Percentiles rank a stretch among this genome's conserved stretches.
These are phyloP conservation scores for Malania oleifera DNA, from an alignment of 164 flowering plant species.

Conservation along the genomic window DNA sequence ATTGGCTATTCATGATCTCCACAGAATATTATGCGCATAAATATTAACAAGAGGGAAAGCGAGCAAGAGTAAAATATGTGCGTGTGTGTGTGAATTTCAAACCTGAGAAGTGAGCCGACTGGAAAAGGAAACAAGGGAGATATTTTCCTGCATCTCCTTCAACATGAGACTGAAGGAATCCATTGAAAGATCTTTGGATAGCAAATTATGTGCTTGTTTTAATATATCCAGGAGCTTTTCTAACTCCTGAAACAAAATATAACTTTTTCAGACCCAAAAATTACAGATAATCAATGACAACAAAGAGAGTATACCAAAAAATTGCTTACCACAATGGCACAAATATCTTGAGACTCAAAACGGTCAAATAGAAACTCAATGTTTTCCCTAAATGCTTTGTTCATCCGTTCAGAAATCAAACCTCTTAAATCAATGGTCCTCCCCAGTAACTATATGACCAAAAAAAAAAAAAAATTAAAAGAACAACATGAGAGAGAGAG, in stretches of 20 bases:
- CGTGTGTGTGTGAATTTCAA: neutral
- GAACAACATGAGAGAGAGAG: neutral
- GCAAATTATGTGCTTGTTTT: slow-evolving; percentile 71
- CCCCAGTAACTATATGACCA: slow-evolving; percentile 71
- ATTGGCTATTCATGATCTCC: too few species aligned
- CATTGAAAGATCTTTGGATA: slow-evolving; percentile 67
- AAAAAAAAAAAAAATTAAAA: slow-evolving; percentile 4
- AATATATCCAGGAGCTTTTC: slow-evolving; percentile 78
- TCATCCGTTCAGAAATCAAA: slow-evolving; percentile 77
- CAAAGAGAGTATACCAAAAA: neutral
- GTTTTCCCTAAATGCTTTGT: slow-evolving; percentile 84
- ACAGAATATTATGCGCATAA: too few species aligned
- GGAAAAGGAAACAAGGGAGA: slow-evolving; percentile 90
- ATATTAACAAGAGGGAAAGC: neutral
- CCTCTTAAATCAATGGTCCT: slow-evolving; percentile 86
- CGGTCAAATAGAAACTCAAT: slow-evolving; percentile 94
- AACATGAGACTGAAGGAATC: slow-evolving; percentile 78
- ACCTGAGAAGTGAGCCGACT: slow-evolving; percentile 97
- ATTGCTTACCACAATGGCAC: slow-evolving; percentile 81
- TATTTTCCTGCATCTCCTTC: slow-evolving; percentile 94
- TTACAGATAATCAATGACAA: neutral
- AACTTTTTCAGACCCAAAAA: neutral
- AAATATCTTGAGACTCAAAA: slow-evolving; percentile 92
- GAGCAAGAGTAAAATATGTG: neutral
- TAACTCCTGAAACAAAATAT: slow-evolving; percentile 57